Evolutionary conservation across 306 rosid genomes (phyloP).

Genomic region (Cucumis melo): DNA sequence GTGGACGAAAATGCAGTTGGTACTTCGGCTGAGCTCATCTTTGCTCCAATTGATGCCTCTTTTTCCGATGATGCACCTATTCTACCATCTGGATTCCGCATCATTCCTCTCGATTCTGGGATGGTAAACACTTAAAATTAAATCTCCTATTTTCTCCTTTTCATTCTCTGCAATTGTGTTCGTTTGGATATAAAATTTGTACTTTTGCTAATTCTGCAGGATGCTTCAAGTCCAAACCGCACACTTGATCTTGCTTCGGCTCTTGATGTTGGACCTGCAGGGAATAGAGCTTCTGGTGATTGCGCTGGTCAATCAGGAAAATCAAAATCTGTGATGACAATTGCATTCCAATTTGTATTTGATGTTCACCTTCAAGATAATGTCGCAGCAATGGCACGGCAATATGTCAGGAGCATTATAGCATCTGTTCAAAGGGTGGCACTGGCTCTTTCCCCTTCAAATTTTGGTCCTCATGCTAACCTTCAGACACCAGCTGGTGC

Average conservation of each 20-base stretch:
- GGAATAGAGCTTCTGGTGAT: constrained; percentile 51
- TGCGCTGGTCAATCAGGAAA: constrained; percentile 42
- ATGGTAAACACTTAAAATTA: constrained; percentile 23
- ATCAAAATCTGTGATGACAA: constrained; percentile 94
- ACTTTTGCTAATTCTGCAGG: constrained; percentile 29
- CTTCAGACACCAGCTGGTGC: constrained; percentile 62
- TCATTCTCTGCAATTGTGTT: neutral
- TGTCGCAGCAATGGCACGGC: constrained; percentile 81
- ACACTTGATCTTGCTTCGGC: constrained; percentile 98
- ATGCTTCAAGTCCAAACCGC: constrained; percentile 72
- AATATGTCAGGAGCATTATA: constrained; percentile 76
- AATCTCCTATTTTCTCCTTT: neutral
- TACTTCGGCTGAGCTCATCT: constrained; percentile 75
- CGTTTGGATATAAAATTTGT: neutral
- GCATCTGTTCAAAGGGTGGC: constrained; percentile 98
- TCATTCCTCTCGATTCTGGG: constrained; percentile 73
- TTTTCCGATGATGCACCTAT: constrained; percentile 96
- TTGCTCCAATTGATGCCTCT: constrained; percentile 97
- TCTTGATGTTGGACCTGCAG: constrained; percentile 73
- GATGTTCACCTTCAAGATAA: constrained; percentile 85
- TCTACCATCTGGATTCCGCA: constrained; percentile 90
- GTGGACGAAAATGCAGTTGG: constrained; percentile 84
- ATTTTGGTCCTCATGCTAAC: constrained; percentile 44
- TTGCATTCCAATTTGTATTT: constrained; percentile 93
- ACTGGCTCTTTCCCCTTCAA: constrained; percentile 77